phyloP scores from a whole-genome alignment of 805 yeast species.

The Jamesozyma gamospora region DNA sequence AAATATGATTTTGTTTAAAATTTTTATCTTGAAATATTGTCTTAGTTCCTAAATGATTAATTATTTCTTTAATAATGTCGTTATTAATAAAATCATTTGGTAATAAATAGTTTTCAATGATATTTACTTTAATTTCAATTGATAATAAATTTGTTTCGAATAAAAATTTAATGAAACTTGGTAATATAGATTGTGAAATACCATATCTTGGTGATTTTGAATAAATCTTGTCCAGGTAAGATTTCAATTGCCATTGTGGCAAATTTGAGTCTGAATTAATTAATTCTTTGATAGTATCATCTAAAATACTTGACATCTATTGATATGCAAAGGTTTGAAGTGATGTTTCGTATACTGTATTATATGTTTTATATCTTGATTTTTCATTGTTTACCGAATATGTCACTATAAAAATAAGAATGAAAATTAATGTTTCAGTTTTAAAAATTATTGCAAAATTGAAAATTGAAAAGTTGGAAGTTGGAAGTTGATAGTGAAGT shows the following conservation, averaged over 20 bases:
- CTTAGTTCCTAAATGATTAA: constrained; percentile 26
- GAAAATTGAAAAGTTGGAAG: no score
- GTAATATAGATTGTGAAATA: constrained; percentile 11
- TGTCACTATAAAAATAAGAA: no score
- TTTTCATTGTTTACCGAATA: no score
- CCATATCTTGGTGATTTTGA: constrained; percentile 12
- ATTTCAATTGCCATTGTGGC: constrained; percentile 8
- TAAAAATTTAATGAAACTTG: constrained; percentile 11
- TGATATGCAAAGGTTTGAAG: no score
- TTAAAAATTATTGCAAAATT: no score
- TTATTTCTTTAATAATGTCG: constrained; percentile 18
- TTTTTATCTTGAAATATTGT: constrained; percentile 9
- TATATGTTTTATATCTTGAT: no score
- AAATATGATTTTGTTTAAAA: constrained; percentile 9
- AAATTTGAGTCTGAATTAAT: not conserved
- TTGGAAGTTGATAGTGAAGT: no score
- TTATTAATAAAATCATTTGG: constrained; percentile 25
- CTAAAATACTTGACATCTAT: constrained; percentile 3
- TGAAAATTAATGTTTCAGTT: no score
- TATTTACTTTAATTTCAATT: constrained; percentile 12
- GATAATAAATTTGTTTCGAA: constrained; percentile 13
- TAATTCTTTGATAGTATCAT: constrained; percentile 3
- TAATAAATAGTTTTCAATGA: constrained; percentile 21
- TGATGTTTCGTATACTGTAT: no score
- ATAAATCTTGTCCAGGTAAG: constrained; percentile 6